A percentile compares a stretch with the other conserved stretches of the same genome.
phyloP scores from a whole-genome alignment of 345 rosid genomes.

The Eucalyptus brandiana region DNA sequence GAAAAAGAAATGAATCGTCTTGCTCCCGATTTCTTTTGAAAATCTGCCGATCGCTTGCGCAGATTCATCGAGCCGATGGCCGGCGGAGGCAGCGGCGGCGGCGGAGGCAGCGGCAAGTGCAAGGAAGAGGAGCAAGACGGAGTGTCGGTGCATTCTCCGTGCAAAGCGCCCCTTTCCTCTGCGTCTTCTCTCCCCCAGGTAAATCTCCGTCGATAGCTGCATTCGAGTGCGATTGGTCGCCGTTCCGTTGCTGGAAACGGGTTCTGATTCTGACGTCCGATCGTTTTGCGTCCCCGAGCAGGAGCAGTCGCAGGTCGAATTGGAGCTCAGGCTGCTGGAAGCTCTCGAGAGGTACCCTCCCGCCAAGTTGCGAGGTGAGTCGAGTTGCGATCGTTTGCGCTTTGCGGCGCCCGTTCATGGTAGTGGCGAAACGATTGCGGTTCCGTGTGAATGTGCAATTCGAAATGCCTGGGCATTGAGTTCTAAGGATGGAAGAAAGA shows the following conservation, averaged over 20 bases:
- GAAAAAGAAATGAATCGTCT: background rate
- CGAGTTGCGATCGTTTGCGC: background rate
- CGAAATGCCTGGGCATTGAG: background rate
- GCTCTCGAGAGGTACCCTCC: slow-evolving; percentile 94
- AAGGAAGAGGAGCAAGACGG: slow-evolving; percentile 85
- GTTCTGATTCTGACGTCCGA: background rate
- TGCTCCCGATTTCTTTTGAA: background rate
- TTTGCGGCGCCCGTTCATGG: background rate
- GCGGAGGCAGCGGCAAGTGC: slow-evolving; percentile 10
- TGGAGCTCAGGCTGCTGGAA: slow-evolving; percentile 87
- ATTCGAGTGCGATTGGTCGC: background rate
- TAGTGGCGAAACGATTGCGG: background rate
- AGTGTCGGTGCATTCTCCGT: slow-evolving; percentile 87
- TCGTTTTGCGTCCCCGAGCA: background rate
- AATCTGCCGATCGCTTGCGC: background rate
- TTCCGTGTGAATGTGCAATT: background rate
- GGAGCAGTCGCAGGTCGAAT: slow-evolving; percentile 93
- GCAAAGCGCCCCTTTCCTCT: slow-evolving; percentile 92
- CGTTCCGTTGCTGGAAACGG: background rate
- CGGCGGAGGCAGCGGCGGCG: background rate
- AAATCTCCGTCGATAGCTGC: background rate
- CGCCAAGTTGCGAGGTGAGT: slow-evolving; percentile 61
- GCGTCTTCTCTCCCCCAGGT: slow-evolving; percentile 96
- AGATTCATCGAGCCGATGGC: background rate
- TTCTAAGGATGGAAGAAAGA: background rate